Percentiles rank a stretch among this genome's conserved stretches.
Conservation (phyloP, 2,329 filamentous ascomycete genomes). For the Apiospora marii region DNA sequence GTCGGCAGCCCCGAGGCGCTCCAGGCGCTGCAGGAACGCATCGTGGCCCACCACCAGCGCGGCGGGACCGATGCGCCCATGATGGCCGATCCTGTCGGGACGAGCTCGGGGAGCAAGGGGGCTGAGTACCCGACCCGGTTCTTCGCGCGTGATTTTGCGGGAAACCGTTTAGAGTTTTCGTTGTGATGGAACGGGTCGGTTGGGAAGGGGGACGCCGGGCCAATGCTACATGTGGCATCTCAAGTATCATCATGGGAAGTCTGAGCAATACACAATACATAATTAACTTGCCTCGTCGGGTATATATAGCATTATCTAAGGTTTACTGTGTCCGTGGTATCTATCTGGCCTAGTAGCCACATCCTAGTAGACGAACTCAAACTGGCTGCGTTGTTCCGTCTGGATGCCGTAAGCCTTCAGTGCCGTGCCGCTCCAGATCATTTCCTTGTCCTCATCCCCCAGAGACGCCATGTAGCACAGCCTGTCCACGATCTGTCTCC, state of each 20-base stretch:
- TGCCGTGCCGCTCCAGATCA: constrained; percentile 78
- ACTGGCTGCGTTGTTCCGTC: constrained; percentile 11
- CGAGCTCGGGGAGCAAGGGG: constrained; percentile 52
- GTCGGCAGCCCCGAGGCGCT: constrained; percentile 57
- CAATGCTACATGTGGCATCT: neutral
- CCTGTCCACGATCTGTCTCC: constrained; percentile 74
- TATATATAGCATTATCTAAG: neutral
- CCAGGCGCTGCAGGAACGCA: constrained; percentile 51
- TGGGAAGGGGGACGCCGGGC: neutral
- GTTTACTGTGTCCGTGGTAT: neutral
- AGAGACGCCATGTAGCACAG: constrained; percentile 71
- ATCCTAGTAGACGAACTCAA: neutral
- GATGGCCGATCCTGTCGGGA: constrained; percentile 63
- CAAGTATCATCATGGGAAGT: neutral
- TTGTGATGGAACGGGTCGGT: constrained; percentile 40
- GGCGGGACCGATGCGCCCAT: constrained; percentile 59
- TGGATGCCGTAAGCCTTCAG: constrained; percentile 71
- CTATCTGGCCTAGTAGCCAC: neutral
- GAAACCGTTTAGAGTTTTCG: constrained; percentile 62
- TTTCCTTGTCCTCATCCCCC: constrained; percentile 65
- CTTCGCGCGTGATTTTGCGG: constrained; percentile 66
- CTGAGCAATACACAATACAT: neutral
- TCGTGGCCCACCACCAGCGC: constrained; percentile 59
- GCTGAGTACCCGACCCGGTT: constrained; percentile 68
- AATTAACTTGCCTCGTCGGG: neutral